A percentile compares a stretch with the other conserved stretches of the same genome.
Conservation (phyloP, 768 basidiomycete species). For the Mycena albidolilacea region DNA sequence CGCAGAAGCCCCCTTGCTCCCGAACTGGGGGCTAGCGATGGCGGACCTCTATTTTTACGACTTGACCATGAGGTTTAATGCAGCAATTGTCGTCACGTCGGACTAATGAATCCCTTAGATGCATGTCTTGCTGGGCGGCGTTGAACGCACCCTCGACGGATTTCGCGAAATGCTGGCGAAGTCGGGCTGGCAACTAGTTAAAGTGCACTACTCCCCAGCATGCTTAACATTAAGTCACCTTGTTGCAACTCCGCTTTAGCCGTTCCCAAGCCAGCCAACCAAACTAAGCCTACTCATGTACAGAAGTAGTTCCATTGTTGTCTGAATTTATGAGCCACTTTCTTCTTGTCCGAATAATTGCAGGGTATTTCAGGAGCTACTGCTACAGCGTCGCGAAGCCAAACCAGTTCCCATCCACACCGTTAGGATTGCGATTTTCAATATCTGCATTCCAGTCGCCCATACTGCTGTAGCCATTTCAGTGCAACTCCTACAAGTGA, state of each 20-base stretch:
- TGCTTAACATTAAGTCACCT: background rate
- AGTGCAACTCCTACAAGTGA: background rate
- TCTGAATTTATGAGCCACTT: background rate
- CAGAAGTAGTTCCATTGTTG: background rate
- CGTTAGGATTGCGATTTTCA: background rate
- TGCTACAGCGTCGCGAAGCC: background rate
- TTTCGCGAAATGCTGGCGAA: background rate
- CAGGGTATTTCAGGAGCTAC: background rate
- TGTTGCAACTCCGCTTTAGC: conserved; percentile 8
- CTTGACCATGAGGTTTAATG: background rate
- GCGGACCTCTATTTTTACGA: too few relatives aligned
- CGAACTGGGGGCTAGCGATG: too few relatives aligned
- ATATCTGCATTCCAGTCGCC: background rate
- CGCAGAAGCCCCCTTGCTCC: too few relatives aligned
- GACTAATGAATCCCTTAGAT: background rate
- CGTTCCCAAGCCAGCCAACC: background rate
- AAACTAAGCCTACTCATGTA: background rate
- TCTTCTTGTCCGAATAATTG: background rate
- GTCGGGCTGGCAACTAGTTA: background rate
- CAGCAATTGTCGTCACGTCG: background rate
- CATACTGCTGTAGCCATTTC: background rate
- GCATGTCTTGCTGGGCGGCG: conserved; percentile 17
- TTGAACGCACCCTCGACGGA: conserved; percentile 14
- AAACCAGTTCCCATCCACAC: background rate
- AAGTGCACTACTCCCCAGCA: background rate